Conservation (phyloP, 176 grass and related monocot species). For the Oryza nivara region DNA sequence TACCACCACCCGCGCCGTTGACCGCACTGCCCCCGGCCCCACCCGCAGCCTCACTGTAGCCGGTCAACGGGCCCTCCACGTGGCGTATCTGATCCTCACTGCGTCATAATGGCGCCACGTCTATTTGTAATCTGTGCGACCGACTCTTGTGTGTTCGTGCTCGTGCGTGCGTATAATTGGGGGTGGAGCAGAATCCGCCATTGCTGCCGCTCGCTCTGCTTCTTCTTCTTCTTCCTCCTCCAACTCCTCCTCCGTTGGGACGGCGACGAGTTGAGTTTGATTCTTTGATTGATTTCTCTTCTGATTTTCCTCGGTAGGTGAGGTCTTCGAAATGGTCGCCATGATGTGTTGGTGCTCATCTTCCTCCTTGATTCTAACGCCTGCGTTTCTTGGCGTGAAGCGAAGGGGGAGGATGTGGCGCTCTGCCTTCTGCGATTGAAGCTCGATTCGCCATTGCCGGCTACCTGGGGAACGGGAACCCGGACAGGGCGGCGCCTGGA, state of each 20-base stretch:
- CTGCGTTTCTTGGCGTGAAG: slow-evolving; percentile 3
- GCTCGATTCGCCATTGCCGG: slow-evolving; percentile 25
- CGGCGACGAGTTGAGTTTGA: background rate
- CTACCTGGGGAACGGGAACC: background rate
- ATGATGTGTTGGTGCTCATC: background rate
- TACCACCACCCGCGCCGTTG: background rate
- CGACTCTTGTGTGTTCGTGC: too few species aligned
- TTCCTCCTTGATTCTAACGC: background rate
- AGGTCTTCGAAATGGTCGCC: background rate
- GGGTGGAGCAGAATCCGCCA: background rate
- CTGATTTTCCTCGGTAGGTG: background rate
- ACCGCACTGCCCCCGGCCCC: background rate
- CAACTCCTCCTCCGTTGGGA: background rate
- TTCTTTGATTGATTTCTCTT: background rate
- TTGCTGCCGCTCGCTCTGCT: background rate
- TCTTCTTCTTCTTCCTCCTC: background rate
- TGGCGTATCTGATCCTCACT: background rate
- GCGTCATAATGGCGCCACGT: background rate
- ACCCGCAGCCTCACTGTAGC: background rate
- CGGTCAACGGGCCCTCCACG: background rate
- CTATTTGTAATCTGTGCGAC: too few species aligned
- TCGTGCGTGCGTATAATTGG: background rate
- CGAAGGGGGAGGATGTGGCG: background rate
- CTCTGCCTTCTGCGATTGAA: background rate
- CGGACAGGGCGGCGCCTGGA: background rate